phyloP scores from a whole-genome alignment of 176 grass and related monocot species.

The Cenchrus americanus region DNA sequence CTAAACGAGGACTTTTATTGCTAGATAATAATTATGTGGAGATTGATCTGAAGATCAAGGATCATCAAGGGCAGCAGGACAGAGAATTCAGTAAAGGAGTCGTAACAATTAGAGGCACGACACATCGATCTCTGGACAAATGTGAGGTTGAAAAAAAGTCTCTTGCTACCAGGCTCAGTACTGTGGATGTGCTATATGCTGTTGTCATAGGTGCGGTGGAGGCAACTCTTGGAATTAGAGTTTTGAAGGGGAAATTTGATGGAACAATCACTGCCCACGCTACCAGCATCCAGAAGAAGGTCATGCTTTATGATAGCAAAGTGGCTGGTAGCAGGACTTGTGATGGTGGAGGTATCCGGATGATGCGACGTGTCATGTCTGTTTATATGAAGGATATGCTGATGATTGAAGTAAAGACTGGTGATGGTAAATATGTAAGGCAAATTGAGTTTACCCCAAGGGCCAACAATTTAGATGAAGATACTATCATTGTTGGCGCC shows the following conservation, averaged over 20 bases:
- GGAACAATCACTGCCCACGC: neutral
- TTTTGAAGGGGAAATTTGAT: neutral
- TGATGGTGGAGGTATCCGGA: neutral
- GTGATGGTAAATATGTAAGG: too few relatives aligned
- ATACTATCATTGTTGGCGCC: too few relatives aligned
- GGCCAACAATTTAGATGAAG: too few relatives aligned
- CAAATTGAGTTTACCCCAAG: too few relatives aligned
- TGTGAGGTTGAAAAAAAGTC: neutral
- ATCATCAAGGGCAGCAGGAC: neutral
- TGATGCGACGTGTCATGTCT: neutral
- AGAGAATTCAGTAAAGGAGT: neutral
- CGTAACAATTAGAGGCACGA: neutral
- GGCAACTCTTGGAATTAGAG: neutral
- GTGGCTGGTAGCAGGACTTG: neutral
- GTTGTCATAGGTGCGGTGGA: neutral
- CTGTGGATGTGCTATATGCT: neutral
- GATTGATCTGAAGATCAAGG: neutral
- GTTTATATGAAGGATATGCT: neutral
- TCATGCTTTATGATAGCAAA: neutral
- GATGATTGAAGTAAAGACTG: neutral
- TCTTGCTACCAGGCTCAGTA: neutral
- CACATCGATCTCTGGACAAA: neutral
- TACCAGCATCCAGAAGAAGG: neutral
- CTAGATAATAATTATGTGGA: neutral
- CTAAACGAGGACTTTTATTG: neutral